Conservation (phyloP, 1,284 basidiomycete species). For the Ustilago lituana region DNA sequence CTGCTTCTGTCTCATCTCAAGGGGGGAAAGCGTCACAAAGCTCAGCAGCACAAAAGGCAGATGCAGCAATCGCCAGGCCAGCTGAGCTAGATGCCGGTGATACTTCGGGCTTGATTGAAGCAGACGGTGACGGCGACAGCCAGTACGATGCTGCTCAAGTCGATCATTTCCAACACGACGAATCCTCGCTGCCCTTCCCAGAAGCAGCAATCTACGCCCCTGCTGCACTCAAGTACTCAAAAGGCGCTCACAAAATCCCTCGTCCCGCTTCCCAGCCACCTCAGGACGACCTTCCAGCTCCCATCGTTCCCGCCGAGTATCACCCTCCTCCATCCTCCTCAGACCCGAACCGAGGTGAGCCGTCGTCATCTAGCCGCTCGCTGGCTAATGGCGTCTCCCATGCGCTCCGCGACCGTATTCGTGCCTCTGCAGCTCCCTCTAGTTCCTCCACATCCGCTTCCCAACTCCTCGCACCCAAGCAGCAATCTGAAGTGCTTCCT, state of each 20-base stretch:
- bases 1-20: not conserved
- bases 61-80: too few species aligned
- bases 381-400: conserved; percentile 24
- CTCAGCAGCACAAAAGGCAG: not conserved
- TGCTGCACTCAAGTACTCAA: conserved; percentile 49
- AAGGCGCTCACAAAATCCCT: conserved; percentile 42
- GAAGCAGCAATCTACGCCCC: conserved; percentile 48
- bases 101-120: too few species aligned
- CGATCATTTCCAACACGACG: not conserved
- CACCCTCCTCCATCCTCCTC: conserved; percentile 7
- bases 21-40: not conserved
- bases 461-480: conserved; percentile 8
- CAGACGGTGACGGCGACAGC: too few species aligned
- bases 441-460: conserved; percentile 12
- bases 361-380: conserved; percentile 9
- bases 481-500: not conserved
- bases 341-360: not conserved
- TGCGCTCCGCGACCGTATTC: conserved; percentile 19
- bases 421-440: conserved; percentile 20
- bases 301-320: conserved; percentile 18
- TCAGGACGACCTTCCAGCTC: conserved; percentile 12
- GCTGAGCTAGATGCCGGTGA: too few species aligned
- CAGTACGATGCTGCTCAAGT: not conserved
- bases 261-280: not conserved
- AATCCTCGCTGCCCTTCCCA: conserved; percentile 21